Evolutionary conservation across 768 basidiomycete genomes (phyloP).

Genomic region (Sporobolomyces roseus): DNA sequence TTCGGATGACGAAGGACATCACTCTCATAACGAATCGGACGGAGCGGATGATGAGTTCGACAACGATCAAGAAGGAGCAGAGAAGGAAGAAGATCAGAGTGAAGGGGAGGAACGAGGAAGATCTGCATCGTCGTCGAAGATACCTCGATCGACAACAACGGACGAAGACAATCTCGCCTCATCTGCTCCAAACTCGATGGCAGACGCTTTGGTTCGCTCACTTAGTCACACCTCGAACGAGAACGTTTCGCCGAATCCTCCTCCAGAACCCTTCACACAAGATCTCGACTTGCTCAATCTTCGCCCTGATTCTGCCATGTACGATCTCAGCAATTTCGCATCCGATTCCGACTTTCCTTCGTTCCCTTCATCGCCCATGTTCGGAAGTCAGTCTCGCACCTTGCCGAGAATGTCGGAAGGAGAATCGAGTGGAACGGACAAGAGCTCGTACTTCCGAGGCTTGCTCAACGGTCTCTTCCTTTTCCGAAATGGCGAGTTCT

Average conservation of each 20-base stretch:
- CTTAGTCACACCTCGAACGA: constrained; percentile 31
- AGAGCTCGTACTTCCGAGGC: constrained; percentile 63
- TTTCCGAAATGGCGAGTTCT: constrained; percentile 55
- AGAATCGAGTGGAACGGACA: constrained; percentile 58
- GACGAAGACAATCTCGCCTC: background rate
- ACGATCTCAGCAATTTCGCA: constrained; percentile 12
- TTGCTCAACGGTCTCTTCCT: constrained; percentile 75
- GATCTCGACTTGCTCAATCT: constrained; percentile 6
- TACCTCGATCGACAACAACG: background rate
- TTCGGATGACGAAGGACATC: constrained; percentile 54
- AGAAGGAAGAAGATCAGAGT: constrained; percentile 60
- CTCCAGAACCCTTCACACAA: constrained; percentile 1
- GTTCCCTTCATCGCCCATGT: constrained; percentile 37
- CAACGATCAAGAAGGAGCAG: constrained; percentile 46
- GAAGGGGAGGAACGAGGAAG: constrained; percentile 49
- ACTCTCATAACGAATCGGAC: constrained; percentile 48
- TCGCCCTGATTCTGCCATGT: constrained; percentile 7
- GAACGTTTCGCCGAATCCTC: background rate
- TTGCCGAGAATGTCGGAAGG: constrained; percentile 47
- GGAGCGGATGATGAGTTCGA: constrained; percentile 65
- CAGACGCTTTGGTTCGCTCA: constrained; percentile 55
- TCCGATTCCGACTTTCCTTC: constrained; percentile 33
- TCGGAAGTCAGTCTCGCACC: constrained; percentile 12
- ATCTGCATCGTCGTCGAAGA: background rate
- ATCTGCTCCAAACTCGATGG: constrained; percentile 14